Evolutionary conservation across 2,329 filamentous ascomycete species (phyloP).

Genomic region (Colletotrichum lindemuthianum): DNA sequence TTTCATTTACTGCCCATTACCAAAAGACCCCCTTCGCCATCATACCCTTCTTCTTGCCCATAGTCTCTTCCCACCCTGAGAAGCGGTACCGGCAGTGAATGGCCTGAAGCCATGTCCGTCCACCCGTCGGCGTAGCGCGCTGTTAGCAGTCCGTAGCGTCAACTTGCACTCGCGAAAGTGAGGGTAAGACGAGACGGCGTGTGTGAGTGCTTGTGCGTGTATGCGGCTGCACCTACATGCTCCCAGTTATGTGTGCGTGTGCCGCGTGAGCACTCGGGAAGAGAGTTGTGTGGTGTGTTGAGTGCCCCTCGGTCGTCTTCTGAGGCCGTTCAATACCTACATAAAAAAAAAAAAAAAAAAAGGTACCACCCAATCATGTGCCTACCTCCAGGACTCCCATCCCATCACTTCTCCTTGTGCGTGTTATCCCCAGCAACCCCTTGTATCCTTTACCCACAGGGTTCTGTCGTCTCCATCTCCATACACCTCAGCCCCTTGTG

Average conservation of each 20-base stretch:
- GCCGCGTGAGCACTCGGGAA: too few relatives aligned
- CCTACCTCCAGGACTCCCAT: constrained; percentile 8
- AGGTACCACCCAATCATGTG: too few relatives aligned
- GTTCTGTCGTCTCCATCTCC: constrained; percentile 28
- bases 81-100: constrained; percentile 3
- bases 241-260: too few relatives aligned
- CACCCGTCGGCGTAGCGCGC: constrained; percentile 6
- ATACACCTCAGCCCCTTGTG: constrained; percentile 30
- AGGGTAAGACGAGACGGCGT: not conserved
- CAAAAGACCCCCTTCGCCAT: too few relatives aligned
- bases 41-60: not conserved
- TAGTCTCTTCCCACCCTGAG: not conserved
- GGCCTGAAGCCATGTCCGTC: constrained; percentile 12
- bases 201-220: not conserved
- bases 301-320: too few relatives aligned
- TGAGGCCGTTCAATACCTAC: too few relatives aligned
- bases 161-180: not conserved
- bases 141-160: not conserved
- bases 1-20: not conserved
- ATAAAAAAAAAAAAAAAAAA: too few relatives aligned
- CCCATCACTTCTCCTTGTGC: constrained; percentile 10
- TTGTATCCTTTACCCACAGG: constrained; percentile 33
- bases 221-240: too few relatives aligned
- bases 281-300: not conserved
- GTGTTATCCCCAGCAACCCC: constrained; percentile 16